Base-by-base conservation (phyloP, 257 asterid species). In the Vinca minor region DNA sequence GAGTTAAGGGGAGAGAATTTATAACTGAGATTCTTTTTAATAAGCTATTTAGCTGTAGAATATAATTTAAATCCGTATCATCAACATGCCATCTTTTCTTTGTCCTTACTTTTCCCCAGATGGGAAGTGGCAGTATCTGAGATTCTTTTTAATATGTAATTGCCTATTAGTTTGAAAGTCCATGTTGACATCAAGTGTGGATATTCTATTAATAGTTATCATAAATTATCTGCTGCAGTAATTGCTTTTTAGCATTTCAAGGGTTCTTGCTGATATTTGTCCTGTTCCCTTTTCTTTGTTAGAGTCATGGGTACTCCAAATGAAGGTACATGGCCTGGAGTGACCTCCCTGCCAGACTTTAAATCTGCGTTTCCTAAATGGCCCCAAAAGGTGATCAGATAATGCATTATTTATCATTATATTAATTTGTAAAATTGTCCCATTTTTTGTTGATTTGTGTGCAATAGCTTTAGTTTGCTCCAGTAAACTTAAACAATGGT, bases 251-350 rank as follows among this genome's bases (percentile, higher is more conserved):
- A 45, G 64, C 45, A 21, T 64, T 61, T 53, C 8, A 21, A 20
- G 13, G 36, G 50, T 38, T 53, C 32, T 38, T 21, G 20, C 54
- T 68, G 65, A 32, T 71, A 21, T 57, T 60, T 15, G 45, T 66
- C 39, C 64, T 63, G 58, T 42, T 52, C 67, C 70, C 29, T 64
- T 63, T 74, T 73, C n/a, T n/a, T n/a, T n/a, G n/a, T n/a, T n/a
- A 92, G 98, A 71, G 68, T 82, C 66, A 74, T 85, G 95, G 98
- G 98, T 53, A 92, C 98, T 74, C 98, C 98, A n/a, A 87, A 82
- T 64, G 98, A 92, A 79, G 95, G 78, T 65, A 81, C 82, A 29
- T 92, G 96, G 98, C 94, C 95, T 47, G 97, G 98, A 66, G 96
- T 92, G 75, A 85, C 96, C 42, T 84, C 97, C 69, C 86, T 89